phyloP scores from a whole-genome alignment of 1,139 yeast genomes.

The Candida neerlandica region DNA sequence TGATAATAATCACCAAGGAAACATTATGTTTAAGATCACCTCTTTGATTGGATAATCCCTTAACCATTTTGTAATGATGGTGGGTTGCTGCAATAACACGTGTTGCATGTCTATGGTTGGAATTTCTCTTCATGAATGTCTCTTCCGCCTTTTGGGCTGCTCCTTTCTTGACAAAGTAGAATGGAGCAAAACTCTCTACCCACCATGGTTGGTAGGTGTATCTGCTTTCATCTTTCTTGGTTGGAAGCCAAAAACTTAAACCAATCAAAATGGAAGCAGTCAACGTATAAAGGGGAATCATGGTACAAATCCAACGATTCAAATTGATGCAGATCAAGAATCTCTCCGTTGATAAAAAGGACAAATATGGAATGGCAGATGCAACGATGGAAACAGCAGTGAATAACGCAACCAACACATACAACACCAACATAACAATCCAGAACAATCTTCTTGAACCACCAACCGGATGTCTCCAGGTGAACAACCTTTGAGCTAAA shows the following conservation, averaged over 20 bases:
- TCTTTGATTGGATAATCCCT: constrained; percentile 43
- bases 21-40: constrained; percentile 40
- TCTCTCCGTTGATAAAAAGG: constrained; percentile 24
- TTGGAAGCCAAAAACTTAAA: constrained; percentile 57
- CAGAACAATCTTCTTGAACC: constrained; percentile 42
- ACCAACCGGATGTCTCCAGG: constrained; percentile 53
- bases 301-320: constrained; percentile 41
- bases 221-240: constrained; percentile 46
- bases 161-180: constrained; percentile 40
- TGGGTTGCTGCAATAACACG: constrained; percentile 49
- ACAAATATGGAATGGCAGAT: constrained; percentile 38
- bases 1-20: constrained; percentile 34
- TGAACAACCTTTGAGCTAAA: constrained; percentile 45
- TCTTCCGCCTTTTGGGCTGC: constrained; percentile 46
- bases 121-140: constrained; percentile 46
- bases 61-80: constrained; percentile 43
- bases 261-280: constrained; percentile 53
- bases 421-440: constrained; percentile 34
- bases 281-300: constrained; percentile 57
- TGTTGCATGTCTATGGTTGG: constrained; percentile 46
- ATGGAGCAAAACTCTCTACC: constrained; percentile 47
- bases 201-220: constrained; percentile 53
- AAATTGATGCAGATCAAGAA: constrained; percentile 7
- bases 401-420: constrained; percentile 31
- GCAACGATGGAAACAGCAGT: constrained; percentile 35